Percentiles rank a stretch among this genome's conserved stretches.
Conservation (phyloP, 306 rosid species). For the Styphnolobium japonicum region DNA sequence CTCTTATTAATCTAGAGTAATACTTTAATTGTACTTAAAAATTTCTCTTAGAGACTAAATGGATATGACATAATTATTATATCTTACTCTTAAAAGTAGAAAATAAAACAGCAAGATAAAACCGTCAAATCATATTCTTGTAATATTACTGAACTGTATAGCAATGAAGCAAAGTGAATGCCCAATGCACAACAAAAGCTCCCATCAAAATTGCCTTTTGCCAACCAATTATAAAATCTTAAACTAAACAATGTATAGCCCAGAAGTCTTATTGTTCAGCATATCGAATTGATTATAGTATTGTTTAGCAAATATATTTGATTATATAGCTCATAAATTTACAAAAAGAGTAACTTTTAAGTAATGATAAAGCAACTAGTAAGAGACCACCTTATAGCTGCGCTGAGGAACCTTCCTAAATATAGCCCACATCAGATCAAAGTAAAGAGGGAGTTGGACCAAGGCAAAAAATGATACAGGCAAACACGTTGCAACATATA, state of each 20-base stretch:
- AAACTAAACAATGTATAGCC: not conserved
- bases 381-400: conserved; percentile 31
- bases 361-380: not conserved
- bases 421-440: conserved; percentile 36
- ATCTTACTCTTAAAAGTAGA: not conserved
- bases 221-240: not conserved
- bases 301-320: too few relatives aligned
- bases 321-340: not conserved
- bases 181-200: not conserved
- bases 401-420: conserved; percentile 46
- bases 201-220: not conserved
- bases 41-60: too few relatives aligned
- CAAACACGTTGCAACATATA: conserved; percentile 38
- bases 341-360: not conserved
- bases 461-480: conserved; percentile 44
- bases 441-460: conserved; percentile 47
- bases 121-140: not conserved
- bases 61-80: too few relatives aligned
- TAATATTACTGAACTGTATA: too few relatives aligned
- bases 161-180: not conserved
- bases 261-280: not conserved
- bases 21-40: too few relatives aligned
- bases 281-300: too few relatives aligned
- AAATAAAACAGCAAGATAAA: too few relatives aligned
- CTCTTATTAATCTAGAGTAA: too few relatives aligned